phyloP scores from a whole-genome alignment of 176 grass and related monocot species.

The Zoysia pacifica region DNA sequence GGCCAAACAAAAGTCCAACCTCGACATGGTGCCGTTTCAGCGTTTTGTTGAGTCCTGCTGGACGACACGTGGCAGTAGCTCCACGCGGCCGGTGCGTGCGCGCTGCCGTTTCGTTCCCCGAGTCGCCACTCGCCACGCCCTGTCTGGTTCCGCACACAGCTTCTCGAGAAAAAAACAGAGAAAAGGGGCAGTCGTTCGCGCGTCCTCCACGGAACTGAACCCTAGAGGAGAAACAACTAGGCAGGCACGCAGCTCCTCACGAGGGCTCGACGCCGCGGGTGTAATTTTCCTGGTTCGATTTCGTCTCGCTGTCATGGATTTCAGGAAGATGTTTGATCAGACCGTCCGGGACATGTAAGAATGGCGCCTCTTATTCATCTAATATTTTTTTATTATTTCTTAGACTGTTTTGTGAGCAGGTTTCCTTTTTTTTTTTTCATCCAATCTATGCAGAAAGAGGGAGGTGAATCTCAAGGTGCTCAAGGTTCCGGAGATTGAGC shows the following conservation, averaged over 20 bases:
- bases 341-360: slow-evolving; percentile 81
- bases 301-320: slow-evolving; percentile 63
- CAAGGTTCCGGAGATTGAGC: slow-evolving; percentile 86
- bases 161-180: neutral
- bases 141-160: neutral
- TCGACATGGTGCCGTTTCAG: neutral
- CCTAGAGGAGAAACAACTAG: slow-evolving; percentile 10
- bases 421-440: neutral
- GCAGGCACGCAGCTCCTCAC: neutral
- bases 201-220: slow-evolving; percentile 11
- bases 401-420: neutral
- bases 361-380: neutral
- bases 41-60: neutral
- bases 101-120: neutral
- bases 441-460: slow-evolving; percentile 57
- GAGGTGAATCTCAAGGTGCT: slow-evolving; percentile 87
- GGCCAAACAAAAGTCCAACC: neutral
- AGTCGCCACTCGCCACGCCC: neutral
- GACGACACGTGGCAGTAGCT: slow-evolving; percentile 21
- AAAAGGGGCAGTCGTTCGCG: neutral
- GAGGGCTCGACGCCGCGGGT: neutral
- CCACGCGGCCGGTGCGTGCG: too few relatives aligned
- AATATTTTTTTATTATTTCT: neutral
- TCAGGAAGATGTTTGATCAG: slow-evolving; percentile 83
- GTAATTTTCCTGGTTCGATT: slow-evolving; percentile 2